Conservation (phyloP, 1,284 basidiomycete genomes). For the Ceratobasidium sp. region DNA sequence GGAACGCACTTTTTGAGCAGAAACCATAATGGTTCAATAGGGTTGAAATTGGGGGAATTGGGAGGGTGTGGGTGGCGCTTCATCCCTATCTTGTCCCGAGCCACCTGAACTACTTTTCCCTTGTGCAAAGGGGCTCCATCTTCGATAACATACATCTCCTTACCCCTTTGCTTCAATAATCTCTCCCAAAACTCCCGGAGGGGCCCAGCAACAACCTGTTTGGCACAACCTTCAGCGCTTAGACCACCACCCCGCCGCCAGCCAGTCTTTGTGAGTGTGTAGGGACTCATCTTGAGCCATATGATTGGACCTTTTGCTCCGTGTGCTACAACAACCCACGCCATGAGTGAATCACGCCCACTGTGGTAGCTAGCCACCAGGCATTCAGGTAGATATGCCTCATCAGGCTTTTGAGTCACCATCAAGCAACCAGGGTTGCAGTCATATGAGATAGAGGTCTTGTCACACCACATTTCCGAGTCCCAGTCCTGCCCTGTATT, state of each 20-base stretch:
- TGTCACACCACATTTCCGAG: not conserved
- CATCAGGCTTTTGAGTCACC: slow-evolving; percentile 10
- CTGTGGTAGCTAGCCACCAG: not conserved
- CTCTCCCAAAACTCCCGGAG: not conserved
- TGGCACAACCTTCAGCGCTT: not conserved
- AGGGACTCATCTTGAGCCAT: not conserved
- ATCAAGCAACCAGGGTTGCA: not conserved
- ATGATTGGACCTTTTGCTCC: slow-evolving; percentile 12
- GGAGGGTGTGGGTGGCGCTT: slow-evolving; percentile 10
- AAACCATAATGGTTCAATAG: slow-evolving; percentile 24
- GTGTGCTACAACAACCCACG: slow-evolving; percentile 11
- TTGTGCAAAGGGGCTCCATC: slow-evolving; percentile 6
- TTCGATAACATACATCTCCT: slow-evolving; percentile 7
- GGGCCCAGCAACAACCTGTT: slow-evolving; percentile 10
- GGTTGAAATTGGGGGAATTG: slow-evolving; percentile 10
- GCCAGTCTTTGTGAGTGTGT: not conserved
- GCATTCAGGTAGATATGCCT: slow-evolving; percentile 22
- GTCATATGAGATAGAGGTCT: not conserved
- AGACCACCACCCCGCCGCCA: not conserved
- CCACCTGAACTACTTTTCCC: not conserved
- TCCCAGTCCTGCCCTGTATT: slow-evolving; percentile 12
- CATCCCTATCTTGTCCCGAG: slow-evolving; percentile 6
- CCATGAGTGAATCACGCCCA: slow-evolving; percentile 13
- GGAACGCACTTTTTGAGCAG: slow-evolving; percentile 18
- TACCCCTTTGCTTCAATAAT: not conserved